Conservation (phyloP, 2,329 filamentous ascomycete species). For the Phoma herbarum region DNA sequence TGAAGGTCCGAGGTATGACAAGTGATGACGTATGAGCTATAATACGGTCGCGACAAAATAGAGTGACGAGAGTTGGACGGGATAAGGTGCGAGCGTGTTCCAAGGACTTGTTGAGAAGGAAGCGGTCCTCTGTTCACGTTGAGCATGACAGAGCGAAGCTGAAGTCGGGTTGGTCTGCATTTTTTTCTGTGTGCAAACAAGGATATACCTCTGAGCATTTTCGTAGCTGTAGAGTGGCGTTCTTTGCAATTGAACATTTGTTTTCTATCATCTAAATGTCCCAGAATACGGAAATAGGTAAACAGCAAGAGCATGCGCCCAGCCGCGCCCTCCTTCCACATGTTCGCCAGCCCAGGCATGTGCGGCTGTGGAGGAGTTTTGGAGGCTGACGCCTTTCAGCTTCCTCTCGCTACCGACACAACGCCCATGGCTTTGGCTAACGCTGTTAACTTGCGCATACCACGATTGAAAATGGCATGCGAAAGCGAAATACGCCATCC, state of each 20-base stretch:
- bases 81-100: neutral
- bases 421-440: neutral
- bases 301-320: neutral
- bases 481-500: neutral
- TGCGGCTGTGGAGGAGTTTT: slow-evolving; percentile 5
- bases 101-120: neutral
- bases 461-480: no score
- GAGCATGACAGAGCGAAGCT: slow-evolving; percentile 5
- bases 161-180: slow-evolving; percentile 14
- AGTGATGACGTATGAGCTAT: slow-evolving; percentile 35
- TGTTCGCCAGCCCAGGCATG: slow-evolving; percentile 7
- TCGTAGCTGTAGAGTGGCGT: slow-evolving; percentile 22
- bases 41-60: slow-evolving; percentile 24
- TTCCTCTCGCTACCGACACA: neutral
- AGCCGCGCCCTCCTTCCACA: slow-evolving; percentile 13
- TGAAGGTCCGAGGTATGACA: slow-evolving; percentile 30
- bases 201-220: slow-evolving; percentile 24
- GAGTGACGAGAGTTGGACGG: neutral
- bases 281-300: neutral
- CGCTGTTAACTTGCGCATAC: neutral
- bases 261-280: neutral
- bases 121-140: neutral
- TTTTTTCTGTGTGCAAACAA: slow-evolving; percentile 4
- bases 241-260: slow-evolving; percentile 21
- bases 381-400: slow-evolving; percentile 7